phyloP scores from a whole-genome alignment of 768 basidiomycete species.

The Pulveroboletus sp. region DNA sequence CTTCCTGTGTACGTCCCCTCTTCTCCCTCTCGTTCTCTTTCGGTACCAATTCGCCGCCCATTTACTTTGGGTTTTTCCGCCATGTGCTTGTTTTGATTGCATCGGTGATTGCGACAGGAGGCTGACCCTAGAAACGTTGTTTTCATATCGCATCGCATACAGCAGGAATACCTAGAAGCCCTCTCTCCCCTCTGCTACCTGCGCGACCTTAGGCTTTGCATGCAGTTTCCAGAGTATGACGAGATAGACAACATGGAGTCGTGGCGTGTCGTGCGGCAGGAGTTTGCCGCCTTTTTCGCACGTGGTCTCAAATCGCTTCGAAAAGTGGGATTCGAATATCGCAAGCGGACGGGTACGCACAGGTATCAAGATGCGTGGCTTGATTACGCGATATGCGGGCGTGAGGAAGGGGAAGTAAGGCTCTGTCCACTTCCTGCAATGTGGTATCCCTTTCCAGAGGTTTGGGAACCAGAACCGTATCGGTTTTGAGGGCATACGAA shows the following conservation, averaged over 20 bases:
- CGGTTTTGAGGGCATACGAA: conserved; percentile 16
- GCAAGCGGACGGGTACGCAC: conserved; percentile 34
- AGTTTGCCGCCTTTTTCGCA: conserved; percentile 29
- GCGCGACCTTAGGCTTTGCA: conserved; percentile 31
- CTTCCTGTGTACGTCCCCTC: conserved; percentile 31
- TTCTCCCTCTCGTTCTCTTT: conserved; percentile 12
- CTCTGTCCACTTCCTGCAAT: conserved; percentile 23
- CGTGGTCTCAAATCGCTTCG: conserved; percentile 28
- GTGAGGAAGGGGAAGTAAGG: conserved; percentile 16
- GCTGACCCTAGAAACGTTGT: conserved; percentile 29
- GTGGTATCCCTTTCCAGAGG: conserved; percentile 35
- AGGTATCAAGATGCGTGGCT: conserved; percentile 35
- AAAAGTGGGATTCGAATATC: conserved; percentile 34
- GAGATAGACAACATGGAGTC: conserved; percentile 29
- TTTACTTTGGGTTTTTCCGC: conserved; percentile 12
- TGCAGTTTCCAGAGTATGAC: conserved; percentile 35
- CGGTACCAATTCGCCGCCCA: conserved; percentile 5
- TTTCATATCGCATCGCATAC: conserved; percentile 23
- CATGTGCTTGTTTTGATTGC: conserved; percentile 19
- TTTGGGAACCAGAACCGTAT: conserved; percentile 27
- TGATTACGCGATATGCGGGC: conserved; percentile 27
- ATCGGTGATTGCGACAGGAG: conserved; percentile 21
- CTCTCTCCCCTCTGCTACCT: conserved; percentile 25
- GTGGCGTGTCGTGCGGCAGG: conserved; percentile 27
- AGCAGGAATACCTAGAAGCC: conserved; percentile 34